These are phyloP conservation scores for Zelopaecilomyces penicillatus DNA, from an alignment of 2,329 filamentous ascomycete genomes.

Conservation along the genomic window DNA sequence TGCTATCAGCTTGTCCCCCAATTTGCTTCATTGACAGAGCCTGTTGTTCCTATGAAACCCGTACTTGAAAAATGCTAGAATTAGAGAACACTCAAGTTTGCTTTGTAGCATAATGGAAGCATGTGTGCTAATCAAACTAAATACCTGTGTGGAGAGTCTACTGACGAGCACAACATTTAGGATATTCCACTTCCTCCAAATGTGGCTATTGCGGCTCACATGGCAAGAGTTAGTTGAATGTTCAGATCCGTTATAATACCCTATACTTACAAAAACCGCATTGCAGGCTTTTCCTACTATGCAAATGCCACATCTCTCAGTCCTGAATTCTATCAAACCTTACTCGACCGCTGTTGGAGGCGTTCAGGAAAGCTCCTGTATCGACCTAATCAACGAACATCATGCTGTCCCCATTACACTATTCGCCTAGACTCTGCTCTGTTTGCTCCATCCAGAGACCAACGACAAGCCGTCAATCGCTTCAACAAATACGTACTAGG, in stretches of 20 bases:
- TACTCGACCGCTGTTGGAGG: slow-evolving; percentile 72
- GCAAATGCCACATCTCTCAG: slow-evolving; percentile 52
- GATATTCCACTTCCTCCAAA: slow-evolving; percentile 42
- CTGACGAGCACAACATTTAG: slow-evolving; percentile 20
- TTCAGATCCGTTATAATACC: background rate
- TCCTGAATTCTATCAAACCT: slow-evolving; percentile 58
- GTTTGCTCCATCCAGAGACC: slow-evolving; percentile 61
- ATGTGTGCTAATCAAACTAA: too few relatives aligned
- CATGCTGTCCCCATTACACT: slow-evolving; percentile 90
- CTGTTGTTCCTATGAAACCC: too few relatives aligned
- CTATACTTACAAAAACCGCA: slow-evolving; percentile 1
- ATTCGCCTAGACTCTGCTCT: slow-evolving; percentile 60
- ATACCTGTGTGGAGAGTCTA: background rate
- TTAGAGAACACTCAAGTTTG: too few relatives aligned
- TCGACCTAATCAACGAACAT: slow-evolving; percentile 65
- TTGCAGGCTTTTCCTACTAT: slow-evolving; percentile 65
- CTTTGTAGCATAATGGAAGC: too few relatives aligned
- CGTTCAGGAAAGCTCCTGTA: slow-evolving; percentile 65
- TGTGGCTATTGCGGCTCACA: slow-evolving; percentile 45
- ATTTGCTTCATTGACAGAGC: too few relatives aligned
- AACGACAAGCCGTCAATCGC: slow-evolving; percentile 66
- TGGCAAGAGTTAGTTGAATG: slow-evolving; percentile 41
- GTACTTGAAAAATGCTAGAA: too few relatives aligned
- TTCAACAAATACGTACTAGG: slow-evolving; percentile 68
- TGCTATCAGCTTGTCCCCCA: too few relatives aligned